These are phyloP conservation scores for Rosa rugosa DNA, from an alignment of 306 rosid species.

Conservation along the genomic window DNA sequence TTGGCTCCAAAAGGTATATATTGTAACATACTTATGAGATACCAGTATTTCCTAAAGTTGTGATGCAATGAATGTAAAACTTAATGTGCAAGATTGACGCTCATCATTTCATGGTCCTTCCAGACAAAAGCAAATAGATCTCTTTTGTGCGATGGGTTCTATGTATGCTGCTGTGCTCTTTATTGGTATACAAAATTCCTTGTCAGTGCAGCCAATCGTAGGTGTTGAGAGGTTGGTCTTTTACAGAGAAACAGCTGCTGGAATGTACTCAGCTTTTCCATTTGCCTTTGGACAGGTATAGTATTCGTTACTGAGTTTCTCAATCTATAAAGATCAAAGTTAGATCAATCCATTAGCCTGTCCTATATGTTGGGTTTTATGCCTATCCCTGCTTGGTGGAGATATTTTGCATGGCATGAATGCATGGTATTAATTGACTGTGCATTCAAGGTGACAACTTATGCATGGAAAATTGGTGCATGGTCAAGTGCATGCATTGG, in stretches of 20 bases:
- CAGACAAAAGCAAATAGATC: conserved; percentile 55
- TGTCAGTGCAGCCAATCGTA: conserved; percentile 63
- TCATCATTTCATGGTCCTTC: background rate
- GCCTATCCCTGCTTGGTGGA: no score
- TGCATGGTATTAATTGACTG: no score
- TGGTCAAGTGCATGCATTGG: no score
- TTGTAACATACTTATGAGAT: background rate
- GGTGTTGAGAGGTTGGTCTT: conserved; percentile 67
- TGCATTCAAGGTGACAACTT: no score
- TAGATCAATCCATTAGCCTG: background rate
- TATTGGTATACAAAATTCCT: conserved; percentile 51
- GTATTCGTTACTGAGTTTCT: background rate
- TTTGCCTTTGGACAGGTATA: conserved; percentile 73
- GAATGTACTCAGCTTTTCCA: conserved; percentile 81
- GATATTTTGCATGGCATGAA: no score
- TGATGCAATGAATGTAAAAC: background rate
- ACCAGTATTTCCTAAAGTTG: background rate
- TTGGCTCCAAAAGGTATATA: conserved; percentile 65
- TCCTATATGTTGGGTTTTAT: no score
- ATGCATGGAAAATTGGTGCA: no score
- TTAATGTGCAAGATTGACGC: background rate
- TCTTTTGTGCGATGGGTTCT: conserved; percentile 55
- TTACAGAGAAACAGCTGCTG: conserved; percentile 76
- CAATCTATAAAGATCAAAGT: background rate
- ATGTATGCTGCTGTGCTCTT: conserved; percentile 42